Evolutionary conservation across 1,284 basidiomycete species (phyloP).

Genomic region (Austroboletus novae-zelandiae): DNA sequence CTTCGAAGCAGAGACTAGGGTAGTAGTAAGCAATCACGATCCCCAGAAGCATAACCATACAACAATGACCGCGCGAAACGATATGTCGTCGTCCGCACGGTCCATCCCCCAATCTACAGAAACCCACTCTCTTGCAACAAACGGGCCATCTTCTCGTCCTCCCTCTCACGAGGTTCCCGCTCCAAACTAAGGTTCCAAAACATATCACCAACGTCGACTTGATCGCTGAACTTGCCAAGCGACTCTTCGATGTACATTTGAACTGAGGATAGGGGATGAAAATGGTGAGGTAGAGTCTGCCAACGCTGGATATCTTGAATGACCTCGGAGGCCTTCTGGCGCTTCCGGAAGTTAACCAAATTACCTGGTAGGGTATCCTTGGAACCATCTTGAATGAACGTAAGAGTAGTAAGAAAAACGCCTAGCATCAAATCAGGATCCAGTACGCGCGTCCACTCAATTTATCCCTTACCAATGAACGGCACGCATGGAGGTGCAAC

Average conservation of each 20-base stretch:
- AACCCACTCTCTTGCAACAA: slow-evolving; percentile 88
- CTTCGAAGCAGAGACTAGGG: slow-evolving; percentile 1
- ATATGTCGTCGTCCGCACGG: neutral
- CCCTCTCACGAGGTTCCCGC: slow-evolving; percentile 89
- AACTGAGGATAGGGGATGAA: slow-evolving; percentile 68
- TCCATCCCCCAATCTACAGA: slow-evolving; percentile 42
- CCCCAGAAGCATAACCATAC: slow-evolving; percentile 21
- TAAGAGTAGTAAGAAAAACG: slow-evolving; percentile 92
- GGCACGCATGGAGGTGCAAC: slow-evolving; percentile 96
- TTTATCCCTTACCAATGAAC: slow-evolving; percentile 78
- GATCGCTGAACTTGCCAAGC: slow-evolving; percentile 67
- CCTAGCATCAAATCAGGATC: slow-evolving; percentile 46
- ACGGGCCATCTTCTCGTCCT: slow-evolving; percentile 91
- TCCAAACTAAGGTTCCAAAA: slow-evolving; percentile 86
- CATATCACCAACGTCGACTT: slow-evolving; percentile 60
- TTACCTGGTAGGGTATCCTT: slow-evolving; percentile 79
- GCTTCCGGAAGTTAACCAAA: slow-evolving; percentile 95
- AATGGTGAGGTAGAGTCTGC: slow-evolving; percentile 90
- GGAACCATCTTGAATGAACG: slow-evolving; percentile 99
- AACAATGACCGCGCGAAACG: slow-evolving; percentile 8
- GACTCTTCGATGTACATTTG: slow-evolving; percentile 78
- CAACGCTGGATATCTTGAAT: slow-evolving; percentile 96
- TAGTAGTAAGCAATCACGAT: slow-evolving; percentile 9
- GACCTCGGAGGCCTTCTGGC: slow-evolving; percentile 90
- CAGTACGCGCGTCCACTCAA: neutral